phyloP scores from a whole-genome alignment of 106 monocot species.

The Phalaenopsis equestris region DNA sequence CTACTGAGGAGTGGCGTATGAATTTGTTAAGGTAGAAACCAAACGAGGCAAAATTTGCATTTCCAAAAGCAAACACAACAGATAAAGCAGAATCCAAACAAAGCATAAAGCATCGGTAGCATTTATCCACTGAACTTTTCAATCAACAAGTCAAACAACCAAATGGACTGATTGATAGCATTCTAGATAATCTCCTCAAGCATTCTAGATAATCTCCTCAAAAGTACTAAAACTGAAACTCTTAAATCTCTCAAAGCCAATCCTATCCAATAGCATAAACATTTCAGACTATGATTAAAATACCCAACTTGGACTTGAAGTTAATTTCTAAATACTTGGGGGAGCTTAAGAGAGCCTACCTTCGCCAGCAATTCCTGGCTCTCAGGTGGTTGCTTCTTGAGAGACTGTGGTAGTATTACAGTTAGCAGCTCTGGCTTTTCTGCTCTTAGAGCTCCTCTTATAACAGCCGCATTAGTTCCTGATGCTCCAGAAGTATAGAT shows the following conservation, averaged over 20 bases:
- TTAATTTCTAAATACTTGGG: neutral
- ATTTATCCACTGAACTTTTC: neutral
- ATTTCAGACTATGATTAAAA: neutral
- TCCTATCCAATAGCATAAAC: neutral
- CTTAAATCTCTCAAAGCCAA: neutral
- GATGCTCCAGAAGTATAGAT: conserved; percentile 96
- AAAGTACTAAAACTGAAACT: neutral
- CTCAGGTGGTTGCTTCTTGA: conserved; percentile 86
- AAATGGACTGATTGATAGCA: neutral
- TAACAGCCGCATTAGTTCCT: conserved; percentile 98
- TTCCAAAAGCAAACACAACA: too few relatives aligned
- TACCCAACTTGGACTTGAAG: neutral
- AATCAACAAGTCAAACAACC: neutral
- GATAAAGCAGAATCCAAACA: too few relatives aligned
- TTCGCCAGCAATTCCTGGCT: conserved; percentile 93
- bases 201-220: neutral
- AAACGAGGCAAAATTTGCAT: too few relatives aligned
- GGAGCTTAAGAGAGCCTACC: conserved; percentile 29
- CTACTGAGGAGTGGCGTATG: too few relatives aligned
- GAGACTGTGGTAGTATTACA: conserved; percentile 90
- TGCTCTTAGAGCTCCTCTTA: conserved; percentile 92
- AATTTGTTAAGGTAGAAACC: too few relatives aligned
- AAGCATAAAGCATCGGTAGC: neutral
- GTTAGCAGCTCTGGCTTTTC: conserved; percentile 90
- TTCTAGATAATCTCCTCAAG: neutral